These are phyloP conservation scores for Diaporthe citri DNA, from an alignment of 2,329 filamentous ascomycete species.

Conservation along the genomic window DNA sequence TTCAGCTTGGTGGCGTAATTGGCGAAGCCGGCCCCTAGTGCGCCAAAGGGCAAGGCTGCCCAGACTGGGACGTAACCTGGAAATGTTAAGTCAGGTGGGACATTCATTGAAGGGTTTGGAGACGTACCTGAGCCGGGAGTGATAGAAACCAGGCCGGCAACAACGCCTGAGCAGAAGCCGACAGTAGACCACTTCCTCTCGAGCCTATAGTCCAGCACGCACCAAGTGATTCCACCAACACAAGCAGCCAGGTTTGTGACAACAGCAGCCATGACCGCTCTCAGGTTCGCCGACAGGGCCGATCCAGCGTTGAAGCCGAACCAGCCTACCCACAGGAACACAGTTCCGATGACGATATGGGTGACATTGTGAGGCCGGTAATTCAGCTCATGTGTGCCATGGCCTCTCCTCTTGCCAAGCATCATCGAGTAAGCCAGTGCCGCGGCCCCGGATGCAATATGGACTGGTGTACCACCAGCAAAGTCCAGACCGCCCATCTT, in stretches of 20 bases:
- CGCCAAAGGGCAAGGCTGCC: conserved; percentile 84
- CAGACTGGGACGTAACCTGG: conserved; percentile 82
- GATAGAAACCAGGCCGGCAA: conserved; percentile 88
- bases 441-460: conserved; percentile 85
- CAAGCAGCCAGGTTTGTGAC: conserved; percentile 89
- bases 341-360: conserved; percentile 90
- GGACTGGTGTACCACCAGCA: conserved; percentile 90
- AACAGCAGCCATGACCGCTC: conserved; percentile 87
- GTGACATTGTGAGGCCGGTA: conserved; percentile 95
- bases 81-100: conserved; percentile 4
- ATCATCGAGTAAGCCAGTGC: conserved; percentile 92
- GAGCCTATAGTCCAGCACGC: conserved; percentile 87
- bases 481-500: conserved; percentile 87
- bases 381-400: conserved; percentile 89
- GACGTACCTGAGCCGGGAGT: conserved; percentile 82
- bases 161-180: conserved; percentile 91
- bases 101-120: background rate
- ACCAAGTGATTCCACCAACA: conserved; percentile 90
- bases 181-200: conserved; percentile 94
- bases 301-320: conserved; percentile 95
- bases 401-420: conserved; percentile 86
- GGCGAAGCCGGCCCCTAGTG: conserved; percentile 81
- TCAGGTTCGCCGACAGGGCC: conserved; percentile 83
- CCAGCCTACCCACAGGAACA: conserved; percentile 96
- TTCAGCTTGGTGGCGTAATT: conserved; percentile 95